These are phyloP conservation scores for Chrysophaeum taylorii DNA, from an alignment of 352 stramenopile genomes.

Conservation along the genomic window DNA sequence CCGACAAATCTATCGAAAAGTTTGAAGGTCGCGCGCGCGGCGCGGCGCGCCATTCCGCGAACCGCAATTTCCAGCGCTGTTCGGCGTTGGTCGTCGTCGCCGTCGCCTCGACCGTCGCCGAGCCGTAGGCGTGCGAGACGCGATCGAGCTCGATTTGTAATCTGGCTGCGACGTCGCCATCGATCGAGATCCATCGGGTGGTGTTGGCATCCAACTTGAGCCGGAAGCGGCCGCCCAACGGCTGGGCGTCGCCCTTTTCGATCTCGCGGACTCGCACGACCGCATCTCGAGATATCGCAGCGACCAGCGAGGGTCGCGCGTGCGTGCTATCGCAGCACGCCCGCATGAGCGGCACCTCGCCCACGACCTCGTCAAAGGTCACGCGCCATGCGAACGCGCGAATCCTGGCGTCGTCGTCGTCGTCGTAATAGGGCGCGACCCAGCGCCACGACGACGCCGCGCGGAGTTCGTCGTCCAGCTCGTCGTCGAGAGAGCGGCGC, in stretches of 20 bases:
- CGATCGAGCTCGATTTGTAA: background rate
- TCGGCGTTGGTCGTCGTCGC: background rate
- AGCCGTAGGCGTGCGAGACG: background rate
- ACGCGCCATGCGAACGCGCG: constrained; percentile 51
- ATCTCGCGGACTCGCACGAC: constrained; percentile 39
- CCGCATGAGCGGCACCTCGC: constrained; percentile 43
- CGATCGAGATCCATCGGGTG: background rate
- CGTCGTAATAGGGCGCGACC: constrained; percentile 19
- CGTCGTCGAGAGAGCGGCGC: background rate
- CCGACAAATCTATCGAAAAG: too few relatives aligned
- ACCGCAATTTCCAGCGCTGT: background rate
- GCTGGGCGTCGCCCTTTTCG: constrained; percentile 27
- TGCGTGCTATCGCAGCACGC: constrained; percentile 40
- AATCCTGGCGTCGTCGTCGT: constrained; percentile 26
- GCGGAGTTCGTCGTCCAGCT: background rate
- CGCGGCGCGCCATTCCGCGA: background rate
- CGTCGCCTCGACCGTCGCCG: background rate
- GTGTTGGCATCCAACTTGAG: constrained; percentile 20
- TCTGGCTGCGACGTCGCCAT: background rate
- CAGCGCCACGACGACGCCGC: constrained; percentile 33
- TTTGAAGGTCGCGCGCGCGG: too few relatives aligned
- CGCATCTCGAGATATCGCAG: constrained; percentile 24
- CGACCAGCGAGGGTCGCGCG: constrained; percentile 41
- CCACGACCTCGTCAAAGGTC: constrained; percentile 45
- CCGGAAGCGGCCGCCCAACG: constrained; percentile 34